Evolutionary conservation across 345 rosid genomes (phyloP).

Genomic region (Cardiospermum halicacabum): DNA sequence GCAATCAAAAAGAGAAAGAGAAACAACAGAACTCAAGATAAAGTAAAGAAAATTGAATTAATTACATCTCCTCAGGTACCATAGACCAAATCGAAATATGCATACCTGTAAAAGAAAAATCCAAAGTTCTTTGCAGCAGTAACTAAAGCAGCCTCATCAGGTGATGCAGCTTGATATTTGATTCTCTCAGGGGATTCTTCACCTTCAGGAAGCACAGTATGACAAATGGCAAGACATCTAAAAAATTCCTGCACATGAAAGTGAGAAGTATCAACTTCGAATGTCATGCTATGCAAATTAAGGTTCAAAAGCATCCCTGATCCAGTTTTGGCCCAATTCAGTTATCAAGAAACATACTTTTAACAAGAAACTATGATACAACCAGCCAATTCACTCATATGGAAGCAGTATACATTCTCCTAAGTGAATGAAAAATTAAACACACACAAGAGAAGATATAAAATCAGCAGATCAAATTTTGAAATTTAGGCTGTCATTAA

Average conservation of each 20-base stretch:
- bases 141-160: slow-evolving; percentile 98
- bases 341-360: background rate
- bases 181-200: slow-evolving; percentile 92
- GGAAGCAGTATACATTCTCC: background rate
- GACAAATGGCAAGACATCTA: slow-evolving; percentile 98
- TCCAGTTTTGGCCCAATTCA: background rate
- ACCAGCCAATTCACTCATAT: background rate
- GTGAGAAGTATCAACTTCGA: slow-evolving; percentile 16
- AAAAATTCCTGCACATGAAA: slow-evolving; percentile 75
- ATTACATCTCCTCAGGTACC: background rate
- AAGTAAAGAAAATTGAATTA: background rate
- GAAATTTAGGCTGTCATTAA: background rate
- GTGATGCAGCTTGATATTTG: slow-evolving; percentile 98
- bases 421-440: background rate
- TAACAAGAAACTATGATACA: background rate
- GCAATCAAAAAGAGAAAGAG: background rate
- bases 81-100: slow-evolving; percentile 3
- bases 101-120: slow-evolving; percentile 89
- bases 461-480: background rate
- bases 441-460: background rate
- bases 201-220: slow-evolving; percentile 99
- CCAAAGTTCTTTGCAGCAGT: slow-evolving; percentile 97
- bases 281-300: background rate
- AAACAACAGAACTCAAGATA: background rate
- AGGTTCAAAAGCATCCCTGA: background rate